A percentile compares a stretch with the other conserved stretches of the same genome.
These are phyloP conservation scores for Mycena belliarum DNA, from an alignment of 768 basidiomycete species.

Conservation along the genomic window DNA sequence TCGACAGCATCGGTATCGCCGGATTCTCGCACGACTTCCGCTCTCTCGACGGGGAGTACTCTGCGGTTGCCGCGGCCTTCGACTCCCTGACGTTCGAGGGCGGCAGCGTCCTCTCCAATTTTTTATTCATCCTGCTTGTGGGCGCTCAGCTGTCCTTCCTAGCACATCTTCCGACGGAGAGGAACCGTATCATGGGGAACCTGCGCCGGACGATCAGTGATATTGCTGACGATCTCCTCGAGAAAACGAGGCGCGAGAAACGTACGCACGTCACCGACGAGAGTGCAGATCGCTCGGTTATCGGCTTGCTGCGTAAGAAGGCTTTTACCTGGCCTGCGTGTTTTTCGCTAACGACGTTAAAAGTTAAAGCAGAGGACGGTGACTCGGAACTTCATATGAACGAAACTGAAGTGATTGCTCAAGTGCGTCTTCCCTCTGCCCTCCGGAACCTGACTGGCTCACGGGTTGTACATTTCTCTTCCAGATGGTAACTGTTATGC, in stretches of 20 bases:
- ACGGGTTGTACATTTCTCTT: neutral
- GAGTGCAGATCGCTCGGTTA: slow-evolving; percentile 18
- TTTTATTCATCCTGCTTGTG: slow-evolving; percentile 17
- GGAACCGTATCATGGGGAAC: slow-evolving; percentile 5
- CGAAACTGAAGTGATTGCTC: slow-evolving; percentile 30
- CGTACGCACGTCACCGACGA: slow-evolving; percentile 9
- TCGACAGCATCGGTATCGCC: slow-evolving; percentile 48
- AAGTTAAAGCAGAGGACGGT: slow-evolving; percentile 22
- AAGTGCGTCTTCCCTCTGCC: slow-evolving; percentile 23
- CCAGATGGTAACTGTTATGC: neutral
- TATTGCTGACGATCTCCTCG: slow-evolving; percentile 19
- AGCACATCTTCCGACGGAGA: slow-evolving; percentile 10
- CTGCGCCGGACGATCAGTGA: slow-evolving; percentile 12
- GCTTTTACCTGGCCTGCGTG: too few relatives aligned
- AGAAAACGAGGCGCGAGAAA: slow-evolving; percentile 18
- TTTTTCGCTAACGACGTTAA: neutral
- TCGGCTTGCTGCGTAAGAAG: slow-evolving; percentile 9
- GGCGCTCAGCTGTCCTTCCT: slow-evolving; percentile 17
- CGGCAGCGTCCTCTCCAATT: neutral
- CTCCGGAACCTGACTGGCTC: neutral
- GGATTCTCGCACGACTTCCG: slow-evolving; percentile 49
- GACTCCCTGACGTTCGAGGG: slow-evolving; percentile 25
- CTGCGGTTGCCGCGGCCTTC: slow-evolving; percentile 30
- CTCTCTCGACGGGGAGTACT: slow-evolving; percentile 36
- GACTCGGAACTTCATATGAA: slow-evolving; percentile 26